phyloP scores from a whole-genome alignment of 2,329 filamentous ascomycete species.

The Pseudonectria foliicola region DNA sequence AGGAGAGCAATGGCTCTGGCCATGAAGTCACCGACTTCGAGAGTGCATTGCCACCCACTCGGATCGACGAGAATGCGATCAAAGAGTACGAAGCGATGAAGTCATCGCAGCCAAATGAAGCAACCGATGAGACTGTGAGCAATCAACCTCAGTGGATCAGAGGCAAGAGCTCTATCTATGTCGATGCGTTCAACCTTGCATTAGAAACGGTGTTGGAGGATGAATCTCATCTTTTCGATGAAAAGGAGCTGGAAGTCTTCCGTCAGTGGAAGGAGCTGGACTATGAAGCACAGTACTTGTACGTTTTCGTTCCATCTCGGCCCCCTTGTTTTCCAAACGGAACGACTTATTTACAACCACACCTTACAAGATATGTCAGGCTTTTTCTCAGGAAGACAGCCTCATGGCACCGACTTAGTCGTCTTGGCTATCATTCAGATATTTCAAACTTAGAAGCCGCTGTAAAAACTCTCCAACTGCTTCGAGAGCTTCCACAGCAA shows the following conservation, averaged over 20 bases:
- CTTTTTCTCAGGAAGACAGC: slow-evolving; percentile 88
- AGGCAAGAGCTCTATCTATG: slow-evolving; percentile 85
- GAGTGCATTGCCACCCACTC: slow-evolving; percentile 58
- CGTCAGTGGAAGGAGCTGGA: slow-evolving; percentile 61
- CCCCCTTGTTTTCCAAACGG: background rate
- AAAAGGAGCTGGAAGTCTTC: slow-evolving; percentile 72
- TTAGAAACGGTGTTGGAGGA: slow-evolving; percentile 84
- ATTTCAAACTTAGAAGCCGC: slow-evolving; percentile 66
- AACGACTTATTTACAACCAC: slow-evolving; percentile 5
- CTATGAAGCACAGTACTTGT: slow-evolving; percentile 91
- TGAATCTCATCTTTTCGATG: slow-evolving; percentile 80
- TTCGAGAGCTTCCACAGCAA: slow-evolving; percentile 44
- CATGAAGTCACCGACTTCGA: slow-evolving; percentile 28
- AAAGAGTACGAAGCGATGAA: slow-evolving; percentile 69
- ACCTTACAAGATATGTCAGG: slow-evolving; percentile 65
- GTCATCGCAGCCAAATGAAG: slow-evolving; percentile 40
- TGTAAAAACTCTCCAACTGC: slow-evolving; percentile 55
- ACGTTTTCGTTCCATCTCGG: slow-evolving; percentile 26
- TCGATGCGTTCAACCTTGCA: slow-evolving; percentile 93
- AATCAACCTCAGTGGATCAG: slow-evolving; percentile 50
- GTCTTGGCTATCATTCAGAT: slow-evolving; percentile 74
- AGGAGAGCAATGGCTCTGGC: slow-evolving; percentile 8
- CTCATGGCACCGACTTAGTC: slow-evolving; percentile 78
- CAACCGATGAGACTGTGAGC: slow-evolving; percentile 35
- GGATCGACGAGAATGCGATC: slow-evolving; percentile 64